These are phyloP conservation scores for Saturnispora hagleri DNA, from an alignment of 805 yeast species.

Conservation along the genomic window DNA sequence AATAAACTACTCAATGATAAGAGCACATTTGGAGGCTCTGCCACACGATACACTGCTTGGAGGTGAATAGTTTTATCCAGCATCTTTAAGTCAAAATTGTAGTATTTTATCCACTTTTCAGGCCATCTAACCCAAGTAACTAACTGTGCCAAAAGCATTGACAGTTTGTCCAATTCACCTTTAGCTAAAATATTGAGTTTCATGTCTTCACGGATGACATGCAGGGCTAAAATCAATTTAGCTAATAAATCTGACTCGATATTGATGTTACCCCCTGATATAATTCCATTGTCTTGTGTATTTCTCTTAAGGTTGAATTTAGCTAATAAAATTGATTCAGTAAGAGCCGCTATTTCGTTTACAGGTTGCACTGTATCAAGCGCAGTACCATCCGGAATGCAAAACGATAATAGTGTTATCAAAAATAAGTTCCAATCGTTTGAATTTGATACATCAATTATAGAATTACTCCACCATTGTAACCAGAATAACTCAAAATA, in stretches of 20 bases:
- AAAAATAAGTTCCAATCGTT: constrained; percentile 57
- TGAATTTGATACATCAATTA: constrained; percentile 28
- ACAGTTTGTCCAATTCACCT: constrained; percentile 32
- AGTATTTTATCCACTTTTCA: constrained; percentile 50
- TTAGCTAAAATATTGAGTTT: constrained; percentile 43
- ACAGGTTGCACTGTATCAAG: constrained; percentile 12
- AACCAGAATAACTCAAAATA: constrained; percentile 51
- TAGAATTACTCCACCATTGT: constrained; percentile 50
- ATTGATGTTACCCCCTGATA: constrained; percentile 1
- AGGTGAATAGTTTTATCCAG: constrained; percentile 36
- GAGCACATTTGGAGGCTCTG: constrained; percentile 52
- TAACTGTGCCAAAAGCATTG: constrained; percentile 49
- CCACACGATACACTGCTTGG: constrained; percentile 36
- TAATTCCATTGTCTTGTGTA: background rate
- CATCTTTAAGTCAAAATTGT: constrained; percentile 28
- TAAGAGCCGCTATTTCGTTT: constrained; percentile 21
- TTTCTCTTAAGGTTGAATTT: constrained; percentile 11
- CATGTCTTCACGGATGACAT: constrained; percentile 68
- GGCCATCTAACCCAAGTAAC: constrained; percentile 71
- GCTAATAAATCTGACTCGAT: constrained; percentile 43
- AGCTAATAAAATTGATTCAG: constrained; percentile 18
- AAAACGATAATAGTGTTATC: constrained; percentile 39
- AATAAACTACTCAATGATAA: constrained; percentile 47
- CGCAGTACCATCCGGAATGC: constrained; percentile 36
- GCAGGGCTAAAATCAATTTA: constrained; percentile 57